These are phyloP conservation scores for Ceratobasidium sp. DNA, from an alignment of 1,284 basidiomycete species.

Conservation along the genomic window DNA sequence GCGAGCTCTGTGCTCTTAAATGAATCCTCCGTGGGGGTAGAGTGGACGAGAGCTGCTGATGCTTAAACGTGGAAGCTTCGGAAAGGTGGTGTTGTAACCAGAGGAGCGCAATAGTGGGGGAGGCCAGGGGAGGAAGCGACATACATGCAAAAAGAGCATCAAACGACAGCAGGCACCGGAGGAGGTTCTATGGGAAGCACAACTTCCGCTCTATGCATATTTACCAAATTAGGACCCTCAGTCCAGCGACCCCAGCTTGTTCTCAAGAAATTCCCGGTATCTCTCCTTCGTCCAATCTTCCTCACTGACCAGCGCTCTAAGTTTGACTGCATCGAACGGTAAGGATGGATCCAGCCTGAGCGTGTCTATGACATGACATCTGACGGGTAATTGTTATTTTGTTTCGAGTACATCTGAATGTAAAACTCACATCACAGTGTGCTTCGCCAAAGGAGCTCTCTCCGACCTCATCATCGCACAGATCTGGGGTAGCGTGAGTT, in stretches of 20 bases:
- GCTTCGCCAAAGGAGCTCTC: slow-evolving; percentile 2
- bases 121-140: too few species aligned
- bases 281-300: slow-evolving; percentile 12
- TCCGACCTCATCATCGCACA: slow-evolving; percentile 15
- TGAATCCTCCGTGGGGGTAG: too few species aligned
- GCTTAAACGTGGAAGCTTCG: too few species aligned
- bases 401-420: neutral
- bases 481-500: slow-evolving; percentile 21
- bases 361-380: slow-evolving; percentile 11
- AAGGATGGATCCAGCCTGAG: neutral
- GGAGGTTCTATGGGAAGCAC: too few species aligned
- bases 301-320: slow-evolving; percentile 2
- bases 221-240: neutral
- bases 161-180: too few species aligned
- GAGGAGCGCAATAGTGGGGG: too few species aligned
- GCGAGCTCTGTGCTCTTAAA: too few species aligned
- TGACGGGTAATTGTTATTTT: neutral
- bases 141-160: too few species aligned
- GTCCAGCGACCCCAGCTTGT: slow-evolving; percentile 5
- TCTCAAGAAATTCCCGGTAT: slow-evolving; percentile 22
- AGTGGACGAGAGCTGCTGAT: too few species aligned
- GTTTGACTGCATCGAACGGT: neutral
- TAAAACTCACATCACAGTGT: slow-evolving; percentile 23
- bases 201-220: too few species aligned
- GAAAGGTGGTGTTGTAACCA: too few species aligned